These are phyloP conservation scores for Hymenoscyphus fraxineus DNA, from an alignment of 2,329 filamentous ascomycete genomes.

Conservation along the genomic window DNA sequence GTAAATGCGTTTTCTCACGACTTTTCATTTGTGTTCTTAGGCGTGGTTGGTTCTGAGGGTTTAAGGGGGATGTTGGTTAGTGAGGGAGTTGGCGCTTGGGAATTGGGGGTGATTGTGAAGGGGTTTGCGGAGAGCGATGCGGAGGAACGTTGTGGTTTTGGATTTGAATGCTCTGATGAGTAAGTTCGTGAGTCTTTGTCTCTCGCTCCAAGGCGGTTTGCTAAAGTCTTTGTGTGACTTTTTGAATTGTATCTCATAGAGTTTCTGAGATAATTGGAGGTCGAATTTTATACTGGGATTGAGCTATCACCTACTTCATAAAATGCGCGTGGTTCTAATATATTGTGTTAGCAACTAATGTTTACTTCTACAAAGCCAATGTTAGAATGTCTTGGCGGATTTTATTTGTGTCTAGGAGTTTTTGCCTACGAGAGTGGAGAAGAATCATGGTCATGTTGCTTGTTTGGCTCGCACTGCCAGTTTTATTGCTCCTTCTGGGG, in stretches of 20 bases:
- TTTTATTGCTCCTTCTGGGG: constrained; percentile 47
- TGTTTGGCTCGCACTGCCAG: constrained; percentile 64
- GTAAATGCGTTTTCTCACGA: constrained; percentile 20
- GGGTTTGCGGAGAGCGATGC: constrained; percentile 55
- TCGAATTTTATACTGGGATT: too few relatives aligned
- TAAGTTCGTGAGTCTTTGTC: constrained; percentile 42
- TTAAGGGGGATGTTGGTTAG: constrained; percentile 44
- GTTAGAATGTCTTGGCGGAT: constrained; percentile 67
- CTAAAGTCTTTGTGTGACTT: too few relatives aligned
- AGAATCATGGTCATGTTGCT: constrained; percentile 69
- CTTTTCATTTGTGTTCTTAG: constrained; percentile 19
- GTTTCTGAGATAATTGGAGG: too few relatives aligned
- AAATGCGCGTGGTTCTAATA: not conserved
- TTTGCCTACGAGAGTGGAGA: constrained; percentile 58
- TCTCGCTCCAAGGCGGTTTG: too few relatives aligned
- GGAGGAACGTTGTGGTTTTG: constrained; percentile 66
- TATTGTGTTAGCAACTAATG: constrained; percentile 38
- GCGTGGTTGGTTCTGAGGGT: constrained; percentile 49
- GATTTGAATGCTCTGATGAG: constrained; percentile 69
- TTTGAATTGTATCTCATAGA: too few relatives aligned
- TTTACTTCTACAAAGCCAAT: constrained; percentile 69
- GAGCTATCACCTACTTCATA: not conserved
- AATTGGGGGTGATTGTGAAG: constrained; percentile 59
- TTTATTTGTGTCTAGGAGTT: constrained; percentile 66
- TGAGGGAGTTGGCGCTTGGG: constrained; percentile 70